Conservation (phyloP, 2,329 filamentous ascomycete species). For the Diaporthe helianthi region DNA sequence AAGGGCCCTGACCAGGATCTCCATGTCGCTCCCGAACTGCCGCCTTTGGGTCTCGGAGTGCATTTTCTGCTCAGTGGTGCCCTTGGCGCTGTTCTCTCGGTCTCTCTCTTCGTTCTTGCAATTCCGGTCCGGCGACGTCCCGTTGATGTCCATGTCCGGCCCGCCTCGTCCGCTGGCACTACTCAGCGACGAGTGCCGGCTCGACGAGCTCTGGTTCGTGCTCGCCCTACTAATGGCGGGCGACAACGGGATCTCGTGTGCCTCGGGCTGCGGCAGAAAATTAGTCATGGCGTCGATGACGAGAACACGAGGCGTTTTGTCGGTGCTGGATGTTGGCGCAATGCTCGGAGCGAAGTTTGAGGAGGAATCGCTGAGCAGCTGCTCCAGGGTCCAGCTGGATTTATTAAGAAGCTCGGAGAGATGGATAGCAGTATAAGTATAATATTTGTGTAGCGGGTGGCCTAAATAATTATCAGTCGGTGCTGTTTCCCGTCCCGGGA, state of each 20-base stretch:
- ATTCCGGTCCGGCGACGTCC: conserved; percentile 34
- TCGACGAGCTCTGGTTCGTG: conserved; percentile 34
- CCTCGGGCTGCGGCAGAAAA: conserved; percentile 51
- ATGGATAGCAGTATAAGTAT: conserved; percentile 65
- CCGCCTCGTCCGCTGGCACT: conserved; percentile 16
- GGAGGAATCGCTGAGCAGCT: conserved; percentile 51
- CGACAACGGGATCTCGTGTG: conserved; percentile 56
- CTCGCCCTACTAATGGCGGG: conserved; percentile 51
- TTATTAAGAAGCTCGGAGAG: conserved; percentile 62
- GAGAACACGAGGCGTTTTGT: conserved; percentile 53
- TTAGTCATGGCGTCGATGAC: conserved; percentile 70
- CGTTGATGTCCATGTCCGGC: conserved; percentile 12
- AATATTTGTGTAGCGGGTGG: conserved; percentile 69
- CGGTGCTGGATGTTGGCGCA: conserved; percentile 41
- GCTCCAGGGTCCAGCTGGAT: conserved; percentile 53
- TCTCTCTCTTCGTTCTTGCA: conserved; percentile 46
- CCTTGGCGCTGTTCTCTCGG: conserved; percentile 33
- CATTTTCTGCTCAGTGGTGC: conserved; percentile 56
- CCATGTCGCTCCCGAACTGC: conserved; percentile 69
- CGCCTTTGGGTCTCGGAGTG: conserved; percentile 62
- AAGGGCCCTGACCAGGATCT: conserved; percentile 74
- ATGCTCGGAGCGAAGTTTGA: conserved; percentile 44
- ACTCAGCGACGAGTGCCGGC: conserved; percentile 33
- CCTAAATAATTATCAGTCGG: conserved; percentile 47
- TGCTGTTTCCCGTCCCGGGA: no score